Evolutionary conservation across 2,329 filamentous ascomycete genomes (phyloP), one percentile per base, ranked within the genome.

Genomic region (Amesomyces nigricolor): DNA sequence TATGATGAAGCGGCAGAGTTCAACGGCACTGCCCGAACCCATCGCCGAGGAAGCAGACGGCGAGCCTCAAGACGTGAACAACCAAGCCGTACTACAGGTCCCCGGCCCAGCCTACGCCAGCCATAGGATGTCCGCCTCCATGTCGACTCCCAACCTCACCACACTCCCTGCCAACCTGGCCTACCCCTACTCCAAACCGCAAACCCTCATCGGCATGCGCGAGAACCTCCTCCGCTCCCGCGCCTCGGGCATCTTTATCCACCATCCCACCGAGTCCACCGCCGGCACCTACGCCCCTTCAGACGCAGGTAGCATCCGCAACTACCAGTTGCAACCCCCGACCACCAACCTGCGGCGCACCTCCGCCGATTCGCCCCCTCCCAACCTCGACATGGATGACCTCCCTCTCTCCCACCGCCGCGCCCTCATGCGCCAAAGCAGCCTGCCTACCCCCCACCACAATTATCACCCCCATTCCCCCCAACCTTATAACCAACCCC

Each of bases 401-500:
- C 76, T 92, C 61, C 85, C 88, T 0, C 76, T 94, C 16, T 86
- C 82, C 42, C 81, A 87, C 63, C 83, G 88, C 43, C 79, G 78
- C 53, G 72, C 80, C 45, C 69, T 87, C 29, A 81, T 88, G 53
- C 81, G 80, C 32, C 78, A 80, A 42, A 76, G 68, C 59, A 78
- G 75, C 63, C 59, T 73, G 62, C 58, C 40, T 69, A 64, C 5
- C 22, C 6, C 22, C 30, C 30, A 44, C 37, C 39, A 19, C 11
- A 26, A 40, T 5, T 4, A 10, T 47, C 11, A 29, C 43, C 22
- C 3, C 32, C 22, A 14, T 11, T 11, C 3, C 29, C n/a, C n/a
- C 45, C 55, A 14, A 58, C 53, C 51, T 26, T 26, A 35, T 53
- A 51, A 43, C 48, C 47, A 13, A 57, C 59, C 26, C 51, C 45